Evolutionary conservation across 345 rosid species (phyloP).

Genomic region (Euphorbia peplus): DNA sequence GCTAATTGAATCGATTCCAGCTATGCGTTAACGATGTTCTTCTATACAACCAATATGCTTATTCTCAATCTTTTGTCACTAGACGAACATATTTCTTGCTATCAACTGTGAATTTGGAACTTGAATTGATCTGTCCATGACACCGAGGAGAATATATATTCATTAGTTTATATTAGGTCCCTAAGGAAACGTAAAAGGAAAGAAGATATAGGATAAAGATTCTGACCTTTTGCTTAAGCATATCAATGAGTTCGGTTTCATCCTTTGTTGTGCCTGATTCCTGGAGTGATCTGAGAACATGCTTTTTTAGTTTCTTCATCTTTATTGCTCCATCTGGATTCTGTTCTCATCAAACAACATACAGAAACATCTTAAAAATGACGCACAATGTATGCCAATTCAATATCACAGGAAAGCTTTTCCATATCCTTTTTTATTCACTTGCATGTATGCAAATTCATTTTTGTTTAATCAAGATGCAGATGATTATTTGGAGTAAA

Average conservation of each 20-base stretch:
- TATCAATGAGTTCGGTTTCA: constrained; percentile 35
- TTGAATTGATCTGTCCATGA: constrained; percentile 53
- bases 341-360: constrained; percentile 31
- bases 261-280: constrained; percentile 46
- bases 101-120: constrained; percentile 54
- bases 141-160: not conserved
- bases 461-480: not conserved
- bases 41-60: constrained; percentile 6
- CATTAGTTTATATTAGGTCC: not conserved
- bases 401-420: not conserved
- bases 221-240: constrained; percentile 63
- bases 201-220: not conserved
- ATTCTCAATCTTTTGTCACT: constrained; percentile 41
- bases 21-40: not conserved
- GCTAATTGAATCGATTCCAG: not conserved
- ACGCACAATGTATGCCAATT: not conserved
- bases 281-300: constrained; percentile 44
- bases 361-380: not conserved
- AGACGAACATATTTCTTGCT: constrained; percentile 60
- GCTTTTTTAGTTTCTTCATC: constrained; percentile 66
- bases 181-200: not conserved
- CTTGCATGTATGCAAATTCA: not conserved
- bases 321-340: constrained; percentile 57
- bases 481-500: not conserved
- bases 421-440: not conserved